Evolutionary conservation across 768 basidiomycete genomes (phyloP).

Genomic region (Podaxis sp.): DNA sequence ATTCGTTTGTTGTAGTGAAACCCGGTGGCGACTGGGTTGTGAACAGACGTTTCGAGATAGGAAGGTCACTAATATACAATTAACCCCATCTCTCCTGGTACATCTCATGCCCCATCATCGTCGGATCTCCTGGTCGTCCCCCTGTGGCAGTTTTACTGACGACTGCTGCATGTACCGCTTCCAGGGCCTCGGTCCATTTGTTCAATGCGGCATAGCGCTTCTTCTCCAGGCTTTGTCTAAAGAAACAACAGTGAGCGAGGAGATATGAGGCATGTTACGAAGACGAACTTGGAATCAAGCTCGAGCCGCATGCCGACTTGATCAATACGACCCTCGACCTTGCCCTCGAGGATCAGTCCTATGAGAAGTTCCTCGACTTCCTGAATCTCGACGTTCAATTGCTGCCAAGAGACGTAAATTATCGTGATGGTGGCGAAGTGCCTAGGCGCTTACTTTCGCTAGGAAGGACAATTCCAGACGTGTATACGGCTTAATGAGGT

Average conservation of each 20-base stretch:
- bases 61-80: not conserved
- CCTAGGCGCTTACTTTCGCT: constrained; percentile 60
- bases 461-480: constrained; percentile 91
- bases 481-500: constrained; percentile 97
- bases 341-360: constrained; percentile 93
- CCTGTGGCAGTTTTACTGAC: constrained; percentile 63
- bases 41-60: not conserved
- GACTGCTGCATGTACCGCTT: constrained; percentile 73
- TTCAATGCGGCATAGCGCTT: constrained; percentile 79
- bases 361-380: constrained; percentile 96
- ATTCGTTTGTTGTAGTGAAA: not conserved
- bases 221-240: constrained; percentile 83
- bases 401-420: constrained; percentile 43
- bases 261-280: constrained; percentile 16
- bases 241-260: not conserved
- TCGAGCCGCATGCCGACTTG: constrained; percentile 94
- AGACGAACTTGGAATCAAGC: constrained; percentile 77
- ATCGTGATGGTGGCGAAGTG: not conserved
- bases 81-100: constrained; percentile 38
- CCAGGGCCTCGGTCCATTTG: constrained; percentile 82
- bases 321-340: constrained; percentile 94
- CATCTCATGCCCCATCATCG: constrained; percentile 30
- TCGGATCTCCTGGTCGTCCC: constrained; percentile 33
- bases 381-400: constrained; percentile 89
- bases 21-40: not conserved